Base-by-base conservation (phyloP, 495 filamentous ascomycete genomes). In the Letharia columbiana region DNA sequence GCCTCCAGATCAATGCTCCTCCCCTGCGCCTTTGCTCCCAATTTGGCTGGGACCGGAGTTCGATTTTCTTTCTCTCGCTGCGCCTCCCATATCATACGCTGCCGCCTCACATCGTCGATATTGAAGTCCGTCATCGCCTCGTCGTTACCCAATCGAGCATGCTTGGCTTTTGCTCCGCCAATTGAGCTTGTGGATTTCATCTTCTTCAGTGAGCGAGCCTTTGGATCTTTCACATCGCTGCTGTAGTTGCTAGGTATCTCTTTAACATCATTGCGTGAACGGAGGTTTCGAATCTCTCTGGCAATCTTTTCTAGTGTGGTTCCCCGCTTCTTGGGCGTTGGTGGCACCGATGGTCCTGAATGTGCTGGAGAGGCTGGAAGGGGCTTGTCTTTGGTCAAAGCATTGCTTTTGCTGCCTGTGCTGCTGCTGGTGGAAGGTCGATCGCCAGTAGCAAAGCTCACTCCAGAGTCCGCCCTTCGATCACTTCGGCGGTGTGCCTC, bases 391-490 rank as follows among this genome's bases (percentile, higher is more conserved):
- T 61, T 49, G 2, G 71, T 66, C 13, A 65, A 61, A 17, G 17
- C 4, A 39, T 69, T 64, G 33, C 33, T 39, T 45, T 58, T 47
- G 47, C 68, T 67, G 50, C 71, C 71, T 59, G 66, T 75, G 71
- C 72, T 74, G 47, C 72, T 73, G 58, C 73, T 71, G 50, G 75
- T 76, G 41, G 76, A 79, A 20, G 75, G 72, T 28, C 74, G 70
- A 50, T 72, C 68, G 33, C 66, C 66, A 76, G 77, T 63, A 63
- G 75, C 72, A 60, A 89, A 86, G 73, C 84, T 87, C 56, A 88
- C 82, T 18, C 86, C 86, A 0, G 86, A 88, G 70, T 88, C 86
- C 17, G 79, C 83, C 72, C 86, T 86, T 68, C 84, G 80, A 28
- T 78, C 72, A 65, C 80, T 80, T 60, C 76, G 72, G 11, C 71